A percentile compares a stretch with the other conserved stretches of the same genome.
These are phyloP conservation scores for Aspergillus ustus DNA, from an alignment of 2,329 filamentous ascomycete species.

Conservation along the genomic window DNA sequence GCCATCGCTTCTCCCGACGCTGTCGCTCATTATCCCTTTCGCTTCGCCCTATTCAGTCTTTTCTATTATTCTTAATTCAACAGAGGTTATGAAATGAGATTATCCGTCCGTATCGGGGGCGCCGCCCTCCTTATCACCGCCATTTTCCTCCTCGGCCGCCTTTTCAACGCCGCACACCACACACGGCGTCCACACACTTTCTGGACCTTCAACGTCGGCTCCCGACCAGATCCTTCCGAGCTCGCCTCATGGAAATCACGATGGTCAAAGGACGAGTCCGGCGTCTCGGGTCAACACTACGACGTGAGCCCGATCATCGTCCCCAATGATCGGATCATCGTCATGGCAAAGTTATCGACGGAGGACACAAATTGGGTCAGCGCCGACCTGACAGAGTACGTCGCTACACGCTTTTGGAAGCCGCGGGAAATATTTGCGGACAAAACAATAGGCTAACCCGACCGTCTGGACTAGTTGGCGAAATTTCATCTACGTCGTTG, in stretches of 20 bases:
- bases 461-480: slow-evolving; percentile 43
- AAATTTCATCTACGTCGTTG: slow-evolving; percentile 50
- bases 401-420: neutral
- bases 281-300: slow-evolving; percentile 23
- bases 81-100: slow-evolving; percentile 32
- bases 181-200: slow-evolving; percentile 28
- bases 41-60: slow-evolving; percentile 1
- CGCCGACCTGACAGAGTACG: slow-evolving; percentile 48
- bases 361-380: slow-evolving; percentile 55
- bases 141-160: slow-evolving; percentile 35
- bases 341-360: slow-evolving; percentile 48
- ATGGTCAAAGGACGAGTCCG: slow-evolving; percentile 12
- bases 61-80: slow-evolving; percentile 14
- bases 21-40: slow-evolving; percentile 12
- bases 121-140: slow-evolving; percentile 36
- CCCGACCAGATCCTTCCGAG: slow-evolving; percentile 10
- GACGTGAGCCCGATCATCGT: slow-evolving; percentile 36
- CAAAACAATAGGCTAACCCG: neutral
- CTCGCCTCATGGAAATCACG: slow-evolving; percentile 10
- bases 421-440: neutral
- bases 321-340: slow-evolving; percentile 46
- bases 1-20: neutral
- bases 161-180: slow-evolving; percentile 25
- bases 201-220: slow-evolving; percentile 33
- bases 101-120: slow-evolving; percentile 33